A percentile compares a stretch with the other conserved stretches of the same genome.
phyloP scores from a whole-genome alignment of 2,329 filamentous ascomycete species.

The Botryotinia globosa region DNA sequence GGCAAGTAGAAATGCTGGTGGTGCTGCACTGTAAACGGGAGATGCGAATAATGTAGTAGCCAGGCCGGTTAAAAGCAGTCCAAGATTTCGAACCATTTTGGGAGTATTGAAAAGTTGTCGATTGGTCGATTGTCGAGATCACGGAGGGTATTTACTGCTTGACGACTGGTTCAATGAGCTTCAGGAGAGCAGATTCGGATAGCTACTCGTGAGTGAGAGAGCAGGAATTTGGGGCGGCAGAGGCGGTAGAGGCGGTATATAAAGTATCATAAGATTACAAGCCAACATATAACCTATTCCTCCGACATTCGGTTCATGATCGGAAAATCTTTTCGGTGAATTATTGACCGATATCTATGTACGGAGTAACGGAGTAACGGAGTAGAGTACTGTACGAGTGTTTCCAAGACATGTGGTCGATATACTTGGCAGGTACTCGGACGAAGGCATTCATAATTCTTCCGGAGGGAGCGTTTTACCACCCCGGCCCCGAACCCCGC shows the following conservation, averaged over 20 bases:
- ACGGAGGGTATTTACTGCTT: background rate
- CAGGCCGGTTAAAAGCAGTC: background rate
- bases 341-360: background rate
- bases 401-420: background rate
- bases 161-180: background rate
- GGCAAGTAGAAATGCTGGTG: constrained; percentile 41
- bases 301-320: background rate
- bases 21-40: constrained; percentile 20
- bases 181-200: background rate
- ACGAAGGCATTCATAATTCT: background rate
- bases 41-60: background rate
- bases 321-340: background rate
- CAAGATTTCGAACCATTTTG: constrained; percentile 9
- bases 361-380: too few relatives aligned
- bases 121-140: background rate
- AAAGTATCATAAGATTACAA: background rate
- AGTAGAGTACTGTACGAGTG: too few relatives aligned
- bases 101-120: background rate
- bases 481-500: background rate
- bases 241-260: background rate
- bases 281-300: background rate
- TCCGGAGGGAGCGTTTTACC: background rate
- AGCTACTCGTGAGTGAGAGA: background rate
- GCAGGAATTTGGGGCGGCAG: background rate
- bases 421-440: background rate